Base-by-base conservation (phyloP, 2,329 filamentous ascomycete genomes). In the Pseudonectria buxi region DNA sequence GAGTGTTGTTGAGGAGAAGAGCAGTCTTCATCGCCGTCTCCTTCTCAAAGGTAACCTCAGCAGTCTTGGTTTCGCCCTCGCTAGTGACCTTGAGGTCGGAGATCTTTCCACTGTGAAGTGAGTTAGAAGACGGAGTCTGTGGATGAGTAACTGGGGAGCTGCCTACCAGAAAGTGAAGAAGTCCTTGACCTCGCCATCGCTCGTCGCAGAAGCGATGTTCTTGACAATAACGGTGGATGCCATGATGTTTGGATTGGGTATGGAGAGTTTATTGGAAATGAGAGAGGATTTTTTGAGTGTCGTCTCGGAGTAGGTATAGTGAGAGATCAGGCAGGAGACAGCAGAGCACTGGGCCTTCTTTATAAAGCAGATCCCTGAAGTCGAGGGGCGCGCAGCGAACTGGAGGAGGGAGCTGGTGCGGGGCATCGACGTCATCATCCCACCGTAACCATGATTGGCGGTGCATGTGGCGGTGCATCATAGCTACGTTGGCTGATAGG, bases 41-140 rank as follows among this genome's bases (percentile, higher is more conserved):
- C 71, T 95, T 95, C 67, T 96, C 92, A 57, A 98, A 98, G 34
- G 81, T 89, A 45, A 98, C 89, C n/a, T 82, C 85, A 39, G 92
- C 92, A 32, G 81, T 81, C 67, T 95, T 87, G 49, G 76, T 71
- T 48, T 81, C 74, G 55, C 78, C 78, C 63, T 64, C 65, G 25
- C 80, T 65, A 18, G 79, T 86, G 55, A 95, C 76, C 40, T 86
- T 81, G 61, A 98, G 74, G 52, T 76, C 75, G 49, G 78, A 81
- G 62, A 98, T 94, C 74, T 95, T 96, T 62, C 92, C 92, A 60
- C 87, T 92, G 58, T 14, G 7, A 13, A 14, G 22, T 10, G 14
- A 22, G 44, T 58, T 46, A 56, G 52, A 26, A 11, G 2, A 22
- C 14, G 6, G 6, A 38, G 14, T 14, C 11, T 27, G 3, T 2